Percentiles rank a stretch among this genome's conserved stretches.
phyloP scores from a whole-genome alignment of 768 basidiomycete species.

The Boletus huronensis region DNA sequence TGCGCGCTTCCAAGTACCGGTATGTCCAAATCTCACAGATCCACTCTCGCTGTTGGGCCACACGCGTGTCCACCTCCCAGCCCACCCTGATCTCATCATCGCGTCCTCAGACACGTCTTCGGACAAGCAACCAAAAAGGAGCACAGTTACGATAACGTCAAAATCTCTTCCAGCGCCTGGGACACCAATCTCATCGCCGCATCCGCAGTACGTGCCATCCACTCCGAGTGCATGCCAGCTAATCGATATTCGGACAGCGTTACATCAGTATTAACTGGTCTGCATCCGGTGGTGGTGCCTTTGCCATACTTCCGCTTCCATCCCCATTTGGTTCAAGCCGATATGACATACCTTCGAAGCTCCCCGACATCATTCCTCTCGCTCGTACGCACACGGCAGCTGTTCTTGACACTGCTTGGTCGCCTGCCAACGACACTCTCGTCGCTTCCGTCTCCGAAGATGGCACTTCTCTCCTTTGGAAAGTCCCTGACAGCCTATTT shows the following conservation, averaged over 20 bases:
- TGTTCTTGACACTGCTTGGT: conserved; percentile 96
- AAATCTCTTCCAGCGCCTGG: conserved; percentile 88
- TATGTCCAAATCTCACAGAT: conserved; percentile 34
- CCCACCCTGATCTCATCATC: background rate
- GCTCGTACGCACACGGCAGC: conserved; percentile 82
- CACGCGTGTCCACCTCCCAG: background rate
- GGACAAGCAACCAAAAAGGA: conserved; percentile 87
- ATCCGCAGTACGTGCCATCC: conserved; percentile 52
- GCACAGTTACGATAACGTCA: conserved; percentile 74
- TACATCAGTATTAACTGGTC: conserved; percentile 96
- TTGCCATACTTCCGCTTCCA: conserved; percentile 87
- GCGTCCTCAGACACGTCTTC: conserved; percentile 73
- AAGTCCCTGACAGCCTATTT: conserved; percentile 63
- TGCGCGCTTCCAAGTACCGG: conserved; percentile 85
- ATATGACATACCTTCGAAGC: conserved; percentile 61
- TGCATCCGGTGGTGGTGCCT: conserved; percentile 88
- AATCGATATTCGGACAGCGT: conserved; percentile 39
- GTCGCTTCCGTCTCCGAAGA: conserved; percentile 94
- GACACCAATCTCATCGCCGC: conserved; percentile 92
- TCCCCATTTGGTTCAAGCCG: conserved; percentile 58
- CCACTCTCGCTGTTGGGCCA: background rate
- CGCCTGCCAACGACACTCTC: conserved; percentile 86
- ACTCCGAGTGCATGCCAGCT: background rate
- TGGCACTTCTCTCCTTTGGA: conserved; percentile 90
- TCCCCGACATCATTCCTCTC: conserved; percentile 90